These are phyloP conservation scores for Aspergillus pseudotamarii DNA, from an alignment of 2,329 filamentous ascomycete species.

Conservation along the genomic window DNA sequence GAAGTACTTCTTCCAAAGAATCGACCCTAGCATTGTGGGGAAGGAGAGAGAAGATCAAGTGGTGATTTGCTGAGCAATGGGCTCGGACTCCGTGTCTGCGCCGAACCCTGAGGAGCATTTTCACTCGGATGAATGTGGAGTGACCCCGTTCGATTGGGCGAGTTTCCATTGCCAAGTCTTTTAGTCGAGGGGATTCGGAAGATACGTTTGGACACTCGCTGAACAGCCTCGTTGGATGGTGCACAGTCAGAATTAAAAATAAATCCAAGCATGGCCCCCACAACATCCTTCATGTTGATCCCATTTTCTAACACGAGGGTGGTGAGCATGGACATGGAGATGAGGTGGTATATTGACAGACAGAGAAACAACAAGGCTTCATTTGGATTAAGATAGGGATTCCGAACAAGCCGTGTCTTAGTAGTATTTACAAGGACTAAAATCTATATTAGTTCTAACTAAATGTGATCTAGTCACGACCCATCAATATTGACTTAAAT, in stretches of 20 bases:
- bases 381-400: not conserved
- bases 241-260: not conserved
- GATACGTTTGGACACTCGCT: not conserved
- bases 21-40: no score
- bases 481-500: not conserved
- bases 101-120: not conserved
- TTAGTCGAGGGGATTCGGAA: not conserved
- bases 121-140: not conserved
- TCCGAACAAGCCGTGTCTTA: not conserved
- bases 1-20: no score
- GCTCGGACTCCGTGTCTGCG: not conserved
- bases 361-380: not conserved
- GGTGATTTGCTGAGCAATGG: not conserved
- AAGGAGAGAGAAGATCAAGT: no score
- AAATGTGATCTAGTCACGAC: not conserved
- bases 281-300: not conserved
- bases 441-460: not conserved
- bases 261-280: not conserved
- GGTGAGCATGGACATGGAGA: not conserved
- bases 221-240: not conserved
- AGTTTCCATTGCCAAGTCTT: not conserved
- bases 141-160: not conserved
- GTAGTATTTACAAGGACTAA: not conserved
- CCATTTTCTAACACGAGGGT: not conserved
- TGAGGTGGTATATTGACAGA: not conserved